phyloP scores from a whole-genome alignment of 495 filamentous ascomycete genomes.

The Geoglossum glabrum region DNA sequence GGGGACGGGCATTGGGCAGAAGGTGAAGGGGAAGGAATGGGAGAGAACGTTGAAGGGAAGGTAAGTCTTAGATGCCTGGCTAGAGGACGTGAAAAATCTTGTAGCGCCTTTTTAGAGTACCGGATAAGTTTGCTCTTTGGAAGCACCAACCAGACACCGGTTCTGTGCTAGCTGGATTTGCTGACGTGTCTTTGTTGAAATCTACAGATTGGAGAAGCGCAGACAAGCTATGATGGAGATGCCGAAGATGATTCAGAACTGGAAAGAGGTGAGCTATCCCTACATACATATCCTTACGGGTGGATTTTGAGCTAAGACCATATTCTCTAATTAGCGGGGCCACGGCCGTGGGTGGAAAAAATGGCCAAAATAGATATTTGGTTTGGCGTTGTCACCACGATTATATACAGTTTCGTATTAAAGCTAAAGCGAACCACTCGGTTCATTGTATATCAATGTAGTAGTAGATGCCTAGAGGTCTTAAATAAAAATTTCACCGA shows the following conservation, averaged over 20 bases:
- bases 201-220: slow-evolving; percentile 58
- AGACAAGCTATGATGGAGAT: slow-evolving; percentile 85
- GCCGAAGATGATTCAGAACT: slow-evolving; percentile 71
- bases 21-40: slow-evolving; percentile 83
- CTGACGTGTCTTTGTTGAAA: not conserved
- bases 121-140: not conserved
- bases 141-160: not conserved
- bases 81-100: not conserved
- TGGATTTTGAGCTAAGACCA: slow-evolving; percentile 8
- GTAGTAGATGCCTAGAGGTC: not conserved
- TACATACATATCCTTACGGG: not conserved
- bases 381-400: not conserved
- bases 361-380: slow-evolving; percentile 47
- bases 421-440: not conserved
- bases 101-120: not conserved
- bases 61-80: slow-evolving; percentile 22
- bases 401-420: not conserved
- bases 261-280: slow-evolving; percentile 58
- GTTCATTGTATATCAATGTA: not conserved
- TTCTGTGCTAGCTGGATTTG: slow-evolving; percentile 2
- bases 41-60: slow-evolving; percentile 68
- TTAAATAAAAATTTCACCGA: not conserved
- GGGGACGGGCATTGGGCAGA: slow-evolving; percentile 80
- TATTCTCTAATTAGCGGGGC: slow-evolving; percentile 38
- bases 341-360: slow-evolving; percentile 80